A percentile compares a stretch with the other conserved stretches of the same genome.
Evolutionary conservation across 1,284 basidiomycete species (phyloP).

Genomic region (Earliella scabrosa): DNA sequence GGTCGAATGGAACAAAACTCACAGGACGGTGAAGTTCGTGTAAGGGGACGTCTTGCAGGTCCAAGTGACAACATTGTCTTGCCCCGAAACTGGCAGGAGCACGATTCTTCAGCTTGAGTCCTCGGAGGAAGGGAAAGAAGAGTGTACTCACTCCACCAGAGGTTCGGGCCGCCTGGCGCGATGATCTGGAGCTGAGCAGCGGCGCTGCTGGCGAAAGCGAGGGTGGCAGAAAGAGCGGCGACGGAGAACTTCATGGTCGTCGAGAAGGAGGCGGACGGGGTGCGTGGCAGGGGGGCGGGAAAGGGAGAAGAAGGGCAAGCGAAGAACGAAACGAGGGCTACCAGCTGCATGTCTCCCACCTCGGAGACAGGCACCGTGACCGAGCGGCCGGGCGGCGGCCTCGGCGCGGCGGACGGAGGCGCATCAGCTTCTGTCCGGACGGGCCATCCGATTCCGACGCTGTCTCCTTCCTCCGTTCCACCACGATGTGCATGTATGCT

Average conservation of each 20-base stretch:
- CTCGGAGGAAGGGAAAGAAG: not conserved
- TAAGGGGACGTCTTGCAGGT: conserved; percentile 41
- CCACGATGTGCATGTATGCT: not conserved
- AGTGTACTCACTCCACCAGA: conserved; percentile 54
- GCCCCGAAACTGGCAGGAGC: conserved; percentile 29
- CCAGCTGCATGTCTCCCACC: not conserved
- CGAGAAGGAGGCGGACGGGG: conserved; percentile 5
- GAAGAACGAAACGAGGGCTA: conserved; percentile 15
- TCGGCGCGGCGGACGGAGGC: not conserved
- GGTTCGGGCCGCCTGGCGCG: conserved; percentile 39
- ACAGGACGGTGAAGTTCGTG: conserved; percentile 47
- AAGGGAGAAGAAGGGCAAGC: not conserved
- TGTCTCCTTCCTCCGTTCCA: not conserved
- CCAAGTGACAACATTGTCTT: conserved; percentile 46
- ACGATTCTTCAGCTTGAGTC: not conserved
- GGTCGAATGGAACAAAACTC: conserved; percentile 23
- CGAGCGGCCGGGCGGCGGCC: conserved; percentile 5
- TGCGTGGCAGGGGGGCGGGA: conserved; percentile 5
- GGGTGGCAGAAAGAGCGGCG: conserved; percentile 37
- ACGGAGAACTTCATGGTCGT: conserved; percentile 42
- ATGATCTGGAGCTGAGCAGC: conserved; percentile 42
- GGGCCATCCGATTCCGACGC: not conserved
- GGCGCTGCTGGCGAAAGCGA: conserved; percentile 41
- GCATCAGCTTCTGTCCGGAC: not conserved
- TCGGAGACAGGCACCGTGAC: not conserved